A percentile compares a stretch with the other conserved stretches of the same genome.
Conservation (phyloP, 371 early-diverging fungal species). For the Rhizopus delemar region DNA sequence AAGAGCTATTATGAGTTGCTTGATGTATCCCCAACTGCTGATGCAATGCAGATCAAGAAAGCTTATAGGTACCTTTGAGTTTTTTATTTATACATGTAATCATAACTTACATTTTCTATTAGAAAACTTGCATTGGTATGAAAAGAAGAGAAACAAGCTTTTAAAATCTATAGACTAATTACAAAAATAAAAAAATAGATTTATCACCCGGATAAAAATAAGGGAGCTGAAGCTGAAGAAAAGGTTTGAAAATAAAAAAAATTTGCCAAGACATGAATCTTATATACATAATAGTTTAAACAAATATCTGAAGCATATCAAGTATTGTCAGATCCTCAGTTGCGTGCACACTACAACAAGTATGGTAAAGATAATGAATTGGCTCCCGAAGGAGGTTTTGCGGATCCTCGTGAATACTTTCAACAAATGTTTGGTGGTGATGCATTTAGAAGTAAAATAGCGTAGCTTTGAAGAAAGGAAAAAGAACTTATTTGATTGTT, state of each 20-base stretch:
- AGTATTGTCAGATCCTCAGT: constrained; percentile 87
- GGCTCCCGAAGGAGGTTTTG: constrained; percentile 74
- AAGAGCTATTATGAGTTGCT: constrained; percentile 88
- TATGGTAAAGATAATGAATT: constrained; percentile 76
- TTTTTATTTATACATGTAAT: constrained; percentile 24
- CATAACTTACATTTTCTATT: constrained; percentile 1
- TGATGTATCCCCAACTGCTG: constrained; percentile 77
- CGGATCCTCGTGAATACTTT: constrained; percentile 92
- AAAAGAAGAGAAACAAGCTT: not conserved
- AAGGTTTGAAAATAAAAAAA: constrained; percentile 51
- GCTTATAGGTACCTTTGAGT: constrained; percentile 72
- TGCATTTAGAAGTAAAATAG: constrained; percentile 63
- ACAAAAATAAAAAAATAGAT: constrained; percentile 44
- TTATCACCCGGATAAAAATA: constrained; percentile 97
- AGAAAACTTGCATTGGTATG: constrained; percentile 53
- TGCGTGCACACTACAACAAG: constrained; percentile 87
- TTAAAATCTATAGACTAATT: not conserved
- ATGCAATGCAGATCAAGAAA: constrained; percentile 88
- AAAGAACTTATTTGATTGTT: not conserved
- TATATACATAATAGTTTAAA: constrained; percentile 68
- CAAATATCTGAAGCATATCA: constrained; percentile 95
- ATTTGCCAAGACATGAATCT: not conserved
- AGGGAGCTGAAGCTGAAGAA: constrained; percentile 85
- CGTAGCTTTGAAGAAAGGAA: not conserved
- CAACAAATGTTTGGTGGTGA: constrained; percentile 95